Evolutionary conservation across 768 basidiomycete genomes (phyloP).

Genomic region (Kockovaella imperatae): DNA sequence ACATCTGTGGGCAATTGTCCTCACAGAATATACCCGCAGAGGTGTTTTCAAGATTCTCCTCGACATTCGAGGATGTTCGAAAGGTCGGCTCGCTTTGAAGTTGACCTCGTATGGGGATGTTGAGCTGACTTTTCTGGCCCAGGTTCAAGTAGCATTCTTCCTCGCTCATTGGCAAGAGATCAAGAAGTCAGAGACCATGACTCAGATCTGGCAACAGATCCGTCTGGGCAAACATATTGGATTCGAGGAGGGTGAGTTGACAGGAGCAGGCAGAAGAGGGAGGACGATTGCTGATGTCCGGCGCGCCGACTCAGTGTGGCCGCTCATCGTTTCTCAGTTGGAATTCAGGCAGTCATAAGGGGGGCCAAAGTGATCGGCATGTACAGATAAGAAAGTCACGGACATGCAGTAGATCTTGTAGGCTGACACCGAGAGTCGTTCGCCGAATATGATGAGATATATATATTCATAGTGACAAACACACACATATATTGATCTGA

Average conservation of each 20-base stretch:
- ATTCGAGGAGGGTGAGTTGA: conserved; percentile 58
- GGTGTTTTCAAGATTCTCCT: conserved; percentile 76
- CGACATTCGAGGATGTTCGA: conserved; percentile 69
- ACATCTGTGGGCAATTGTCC: conserved; percentile 67
- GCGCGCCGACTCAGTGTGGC: conserved; percentile 36
- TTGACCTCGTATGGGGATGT: background rate
- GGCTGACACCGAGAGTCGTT: too few species aligned
- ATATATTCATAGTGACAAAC: too few species aligned
- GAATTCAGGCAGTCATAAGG: conserved; percentile 38
- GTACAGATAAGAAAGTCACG: too few species aligned
- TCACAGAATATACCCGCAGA: conserved; percentile 77
- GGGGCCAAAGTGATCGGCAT: too few species aligned
- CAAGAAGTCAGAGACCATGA: conserved; percentile 73
- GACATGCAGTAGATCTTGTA: too few species aligned
- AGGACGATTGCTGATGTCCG: background rate
- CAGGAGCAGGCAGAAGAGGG: background rate
- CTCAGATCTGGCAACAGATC: conserved; percentile 75
- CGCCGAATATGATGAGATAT: too few species aligned
- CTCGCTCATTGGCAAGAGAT: conserved; percentile 75
- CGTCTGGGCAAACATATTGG: conserved; percentile 74
- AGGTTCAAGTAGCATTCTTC: conserved; percentile 69
- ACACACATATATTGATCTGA: too few species aligned
- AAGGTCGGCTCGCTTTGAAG: conserved; percentile 49
- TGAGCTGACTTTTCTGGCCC: background rate
- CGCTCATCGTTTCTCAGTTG: conserved; percentile 32